Evolutionary conservation across 2,329 filamentous ascomycete genomes (phyloP).

Genomic region (Neoscytalidium dimidiatum): DNA sequence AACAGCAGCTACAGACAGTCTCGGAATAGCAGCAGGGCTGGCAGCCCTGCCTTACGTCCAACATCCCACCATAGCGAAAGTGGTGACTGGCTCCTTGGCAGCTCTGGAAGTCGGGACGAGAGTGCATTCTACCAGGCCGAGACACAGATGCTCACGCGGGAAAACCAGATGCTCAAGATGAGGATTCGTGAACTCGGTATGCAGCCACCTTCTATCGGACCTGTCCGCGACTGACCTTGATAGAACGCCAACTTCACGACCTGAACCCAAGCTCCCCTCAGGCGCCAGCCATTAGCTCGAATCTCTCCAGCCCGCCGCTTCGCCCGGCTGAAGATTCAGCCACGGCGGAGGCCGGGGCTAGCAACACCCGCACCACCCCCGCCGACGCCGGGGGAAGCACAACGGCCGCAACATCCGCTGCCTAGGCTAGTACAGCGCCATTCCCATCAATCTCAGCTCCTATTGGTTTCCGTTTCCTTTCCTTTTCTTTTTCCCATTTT

Average conservation of each 20-base stretch:
- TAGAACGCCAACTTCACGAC: slow-evolving; percentile 38
- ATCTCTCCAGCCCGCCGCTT: slow-evolving; percentile 28
- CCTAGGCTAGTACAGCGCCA: not conserved
- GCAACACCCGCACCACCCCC: not conserved
- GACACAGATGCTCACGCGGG: slow-evolving; percentile 73
- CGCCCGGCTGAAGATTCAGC: slow-evolving; percentile 7
- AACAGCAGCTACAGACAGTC: slow-evolving; percentile 46
- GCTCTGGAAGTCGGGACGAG: slow-evolving; percentile 60
- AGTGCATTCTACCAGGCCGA: slow-evolving; percentile 80
- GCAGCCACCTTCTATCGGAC: slow-evolving; percentile 25
- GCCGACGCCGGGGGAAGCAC: slow-evolving; percentile 8
- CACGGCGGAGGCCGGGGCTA: not conserved
- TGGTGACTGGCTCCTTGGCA: slow-evolving; percentile 64
- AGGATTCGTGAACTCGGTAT: slow-evolving; percentile 72
- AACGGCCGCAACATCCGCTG: not conserved
- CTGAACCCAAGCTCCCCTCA: slow-evolving; percentile 34
- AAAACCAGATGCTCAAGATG: slow-evolving; percentile 80
- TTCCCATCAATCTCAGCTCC: not conserved
- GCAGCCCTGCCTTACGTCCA: slow-evolving; percentile 53
- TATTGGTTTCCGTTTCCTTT: not conserved
- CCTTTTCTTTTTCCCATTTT: not conserved
- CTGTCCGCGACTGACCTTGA: not conserved
- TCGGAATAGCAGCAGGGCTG: slow-evolving; percentile 40
- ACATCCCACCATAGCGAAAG: slow-evolving; percentile 60
- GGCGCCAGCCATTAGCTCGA: slow-evolving; percentile 31